These are phyloP conservation scores for Gleditsia sinensis DNA, from an alignment of 306 rosid species.

Conservation along the genomic window DNA sequence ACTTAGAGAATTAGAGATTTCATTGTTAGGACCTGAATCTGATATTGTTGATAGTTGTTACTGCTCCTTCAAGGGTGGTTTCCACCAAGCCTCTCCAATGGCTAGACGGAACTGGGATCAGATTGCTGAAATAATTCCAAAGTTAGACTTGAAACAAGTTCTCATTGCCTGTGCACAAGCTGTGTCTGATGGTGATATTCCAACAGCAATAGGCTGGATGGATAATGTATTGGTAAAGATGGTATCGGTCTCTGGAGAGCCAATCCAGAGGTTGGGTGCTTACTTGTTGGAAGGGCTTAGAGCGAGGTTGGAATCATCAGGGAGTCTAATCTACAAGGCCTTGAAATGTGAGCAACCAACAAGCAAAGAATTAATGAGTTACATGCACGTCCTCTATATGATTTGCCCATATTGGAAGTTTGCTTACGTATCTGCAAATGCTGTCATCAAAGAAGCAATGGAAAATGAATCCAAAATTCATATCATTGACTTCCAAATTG, in stretches of 20 bases:
- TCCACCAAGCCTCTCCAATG: slow-evolving; percentile 23
- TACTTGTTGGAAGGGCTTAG: slow-evolving; percentile 90
- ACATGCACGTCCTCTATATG: slow-evolving; percentile 69
- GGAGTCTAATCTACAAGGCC: slow-evolving; percentile 72
- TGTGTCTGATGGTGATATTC: slow-evolving; percentile 48
- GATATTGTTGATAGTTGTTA: slow-evolving; percentile 59
- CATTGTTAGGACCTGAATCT: slow-evolving; percentile 70
- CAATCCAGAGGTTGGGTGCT: slow-evolving; percentile 81
- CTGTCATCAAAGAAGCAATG: slow-evolving; percentile 65
- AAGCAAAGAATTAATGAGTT: slow-evolving; percentile 71
- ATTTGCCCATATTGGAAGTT: slow-evolving; percentile 82
- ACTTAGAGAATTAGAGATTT: slow-evolving; percentile 67
- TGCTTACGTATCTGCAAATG: slow-evolving; percentile 75
- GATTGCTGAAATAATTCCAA: slow-evolving; percentile 42
- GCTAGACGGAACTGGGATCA: slow-evolving; percentile 46
- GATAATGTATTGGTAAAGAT: slow-evolving; percentile 61
- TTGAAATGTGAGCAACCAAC: slow-evolving; percentile 84
- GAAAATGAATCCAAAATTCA: slow-evolving; percentile 69
- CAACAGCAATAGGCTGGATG: slow-evolving; percentile 56
- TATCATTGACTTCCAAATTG: slow-evolving; percentile 88
- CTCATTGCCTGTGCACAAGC: slow-evolving; percentile 65
- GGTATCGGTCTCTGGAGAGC: slow-evolving; percentile 86
- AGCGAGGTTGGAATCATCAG: slow-evolving; percentile 83
- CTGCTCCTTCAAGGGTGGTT: slow-evolving; percentile 43
- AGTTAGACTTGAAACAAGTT: slow-evolving; percentile 48